phyloP scores from a whole-genome alignment of 352 stramenopile species.

The Pythium rhizo-oryzae region DNA sequence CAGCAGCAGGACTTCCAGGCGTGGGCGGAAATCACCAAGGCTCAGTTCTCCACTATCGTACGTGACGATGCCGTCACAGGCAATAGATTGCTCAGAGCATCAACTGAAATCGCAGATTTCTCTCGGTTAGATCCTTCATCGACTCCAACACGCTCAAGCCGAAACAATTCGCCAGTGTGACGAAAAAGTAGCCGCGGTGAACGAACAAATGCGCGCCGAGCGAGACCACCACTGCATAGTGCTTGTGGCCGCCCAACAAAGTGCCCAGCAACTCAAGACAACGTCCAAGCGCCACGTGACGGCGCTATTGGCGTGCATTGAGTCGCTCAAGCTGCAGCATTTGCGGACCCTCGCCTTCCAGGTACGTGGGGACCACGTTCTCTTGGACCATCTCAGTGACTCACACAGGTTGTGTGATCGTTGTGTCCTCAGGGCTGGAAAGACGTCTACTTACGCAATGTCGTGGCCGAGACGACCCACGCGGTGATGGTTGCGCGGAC shows the following conservation, averaged over 20 bases:
- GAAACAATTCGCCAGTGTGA: neutral
- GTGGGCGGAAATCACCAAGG: constrained; percentile 16
- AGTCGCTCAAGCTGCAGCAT: neutral
- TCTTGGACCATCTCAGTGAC: neutral
- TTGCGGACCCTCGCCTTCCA: constrained; percentile 17
- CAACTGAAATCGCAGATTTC: neutral
- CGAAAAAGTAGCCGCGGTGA: neutral
- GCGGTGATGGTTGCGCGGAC: constrained; percentile 55
- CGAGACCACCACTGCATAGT: neutral
- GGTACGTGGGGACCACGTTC: neutral
- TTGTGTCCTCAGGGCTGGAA: constrained; percentile 47
- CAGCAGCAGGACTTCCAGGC: constrained; percentile 15
- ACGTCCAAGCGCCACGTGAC: constrained; percentile 2
- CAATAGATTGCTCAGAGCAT: neutral
- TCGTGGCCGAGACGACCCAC: constrained; percentile 64
- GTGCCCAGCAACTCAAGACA: neutral
- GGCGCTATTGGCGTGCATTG: neutral
- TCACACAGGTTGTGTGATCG: neutral
- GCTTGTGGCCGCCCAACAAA: neutral
- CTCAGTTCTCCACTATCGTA: constrained; percentile 9
- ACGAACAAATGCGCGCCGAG: neutral
- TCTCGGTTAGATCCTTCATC: neutral
- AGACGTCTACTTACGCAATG: constrained; percentile 45
- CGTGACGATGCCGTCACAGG: neutral
- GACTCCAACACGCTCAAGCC: neutral